A percentile compares a stretch with the other conserved stretches of the same genome.
phyloP scores from a whole-genome alignment of 192 early-diverging fungal genomes.

The Coemansia sp. region DNA sequence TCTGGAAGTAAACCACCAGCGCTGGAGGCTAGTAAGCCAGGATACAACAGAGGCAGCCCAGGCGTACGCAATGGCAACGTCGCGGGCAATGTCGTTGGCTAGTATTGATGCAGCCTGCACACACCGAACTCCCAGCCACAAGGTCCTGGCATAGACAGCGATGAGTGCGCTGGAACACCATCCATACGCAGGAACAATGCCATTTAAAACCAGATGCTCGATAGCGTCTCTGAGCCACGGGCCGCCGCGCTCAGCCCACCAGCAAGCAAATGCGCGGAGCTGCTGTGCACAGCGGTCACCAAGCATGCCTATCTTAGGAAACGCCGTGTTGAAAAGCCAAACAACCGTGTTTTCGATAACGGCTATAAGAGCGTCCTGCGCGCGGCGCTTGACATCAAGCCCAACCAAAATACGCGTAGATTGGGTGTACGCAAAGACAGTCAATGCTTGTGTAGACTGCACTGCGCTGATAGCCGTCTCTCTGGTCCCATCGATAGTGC shows the following conservation, averaged over 20 bases:
- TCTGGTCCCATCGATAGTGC: slow-evolving; percentile 24
- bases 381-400: slow-evolving; percentile 18
- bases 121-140: slow-evolving; percentile 23
- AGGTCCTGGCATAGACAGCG: not conserved
- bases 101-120: slow-evolving; percentile 19
- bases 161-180: not conserved
- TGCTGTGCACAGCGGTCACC: not conserved
- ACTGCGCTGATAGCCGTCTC: not conserved
- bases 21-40: slow-evolving; percentile 15
- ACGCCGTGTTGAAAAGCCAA: slow-evolving; percentile 26
- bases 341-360: slow-evolving; percentile 32
- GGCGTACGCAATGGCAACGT: slow-evolving; percentile 5
- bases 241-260: slow-evolving; percentile 38
- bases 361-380: slow-evolving; percentile 10
- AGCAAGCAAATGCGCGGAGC: not conserved
- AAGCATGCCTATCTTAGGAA: slow-evolving; percentile 20
- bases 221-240: slow-evolving; percentile 19
- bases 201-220: slow-evolving; percentile 21
- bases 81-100: slow-evolving; percentile 19
- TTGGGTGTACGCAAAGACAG: not conserved
- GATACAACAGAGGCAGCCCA: not conserved
- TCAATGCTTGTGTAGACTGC: not conserved
- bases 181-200: slow-evolving; percentile 10
- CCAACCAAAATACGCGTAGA: not conserved
- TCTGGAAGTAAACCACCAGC: slow-evolving; percentile 31